Percentiles rank a stretch among this genome's conserved stretches.
phyloP scores from a whole-genome alignment of 257 asterid species.

The Capsicum pubescens region DNA sequence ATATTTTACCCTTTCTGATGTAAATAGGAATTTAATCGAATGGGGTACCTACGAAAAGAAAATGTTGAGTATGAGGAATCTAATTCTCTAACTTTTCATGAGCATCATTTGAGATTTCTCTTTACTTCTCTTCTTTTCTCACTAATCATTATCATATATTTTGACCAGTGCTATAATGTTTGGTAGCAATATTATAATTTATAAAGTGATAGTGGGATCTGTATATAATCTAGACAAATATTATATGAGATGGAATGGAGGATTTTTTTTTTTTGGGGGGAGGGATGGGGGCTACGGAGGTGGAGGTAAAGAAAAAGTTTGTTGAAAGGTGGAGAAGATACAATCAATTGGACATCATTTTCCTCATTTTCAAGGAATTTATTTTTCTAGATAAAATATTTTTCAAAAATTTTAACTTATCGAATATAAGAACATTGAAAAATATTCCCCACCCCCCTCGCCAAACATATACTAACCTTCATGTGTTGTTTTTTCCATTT shows the following conservation, averaged over 20 bases:
- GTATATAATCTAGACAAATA: too few relatives aligned
- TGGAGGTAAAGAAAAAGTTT: too few relatives aligned
- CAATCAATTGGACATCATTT: too few relatives aligned
- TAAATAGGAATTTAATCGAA: not conserved
- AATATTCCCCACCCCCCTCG: too few relatives aligned
- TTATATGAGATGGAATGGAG: too few relatives aligned
- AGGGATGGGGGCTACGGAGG: too few relatives aligned
- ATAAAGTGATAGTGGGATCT: not conserved
- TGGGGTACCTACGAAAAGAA: not conserved
- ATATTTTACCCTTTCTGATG: not conserved
- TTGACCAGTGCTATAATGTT: not conserved
- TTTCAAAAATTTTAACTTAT: too few relatives aligned
- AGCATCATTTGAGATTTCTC: not conserved
- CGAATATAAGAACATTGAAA: too few relatives aligned
- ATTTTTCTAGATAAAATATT: too few relatives aligned
- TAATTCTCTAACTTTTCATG: not conserved
- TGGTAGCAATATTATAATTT: not conserved
- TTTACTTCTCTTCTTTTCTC: not conserved
- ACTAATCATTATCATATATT: slow-evolving; percentile 2
- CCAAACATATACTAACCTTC: not conserved
- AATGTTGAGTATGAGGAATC: not conserved
- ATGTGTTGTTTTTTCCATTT: not conserved
- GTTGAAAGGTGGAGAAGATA: too few relatives aligned
- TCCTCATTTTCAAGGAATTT: too few relatives aligned
- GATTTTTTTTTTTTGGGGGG: too few relatives aligned